Evolutionary conservation across 108 stramenopile species (phyloP).

Genomic region (Stephanodiscus minutulus): DNA sequence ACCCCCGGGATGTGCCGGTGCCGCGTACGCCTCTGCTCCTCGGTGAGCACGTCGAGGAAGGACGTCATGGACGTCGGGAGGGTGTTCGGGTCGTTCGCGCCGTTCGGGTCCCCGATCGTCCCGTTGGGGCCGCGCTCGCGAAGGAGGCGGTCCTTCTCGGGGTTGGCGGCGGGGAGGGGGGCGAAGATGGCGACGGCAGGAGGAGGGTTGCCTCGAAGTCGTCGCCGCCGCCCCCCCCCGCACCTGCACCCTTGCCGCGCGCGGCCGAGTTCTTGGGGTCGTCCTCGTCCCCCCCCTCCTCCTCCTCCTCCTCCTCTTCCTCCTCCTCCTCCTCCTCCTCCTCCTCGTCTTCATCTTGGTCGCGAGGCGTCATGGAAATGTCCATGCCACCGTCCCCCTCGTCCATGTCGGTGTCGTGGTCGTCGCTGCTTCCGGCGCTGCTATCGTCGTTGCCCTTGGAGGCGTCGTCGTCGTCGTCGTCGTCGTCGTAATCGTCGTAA

Average conservation of each 20-base stretch:
- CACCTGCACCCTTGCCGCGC: background rate
- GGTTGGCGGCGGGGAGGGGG: background rate
- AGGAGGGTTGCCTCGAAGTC: constrained; percentile 30
- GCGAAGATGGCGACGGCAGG: constrained; percentile 10
- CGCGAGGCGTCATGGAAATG: background rate
- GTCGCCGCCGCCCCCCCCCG: too few species aligned
- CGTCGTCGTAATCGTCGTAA: too few species aligned
- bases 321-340: background rate
- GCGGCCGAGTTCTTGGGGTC: background rate
- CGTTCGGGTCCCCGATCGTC: background rate
- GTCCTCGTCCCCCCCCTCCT: background rate
- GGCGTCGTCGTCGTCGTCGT: too few species aligned
- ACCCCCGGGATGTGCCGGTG: constrained; percentile 80
- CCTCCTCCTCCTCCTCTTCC: background rate
- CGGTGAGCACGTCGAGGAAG: constrained; percentile 73
- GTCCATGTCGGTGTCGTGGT: background rate
- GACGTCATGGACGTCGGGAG: constrained; percentile 49
- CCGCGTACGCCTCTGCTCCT: constrained; percentile 77
- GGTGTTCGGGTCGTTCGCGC: constrained; percentile 18
- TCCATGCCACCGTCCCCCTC: background rate
- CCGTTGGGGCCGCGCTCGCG: constrained; percentile 13
- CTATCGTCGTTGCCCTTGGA: too few species aligned
- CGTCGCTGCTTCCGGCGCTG: too few species aligned
- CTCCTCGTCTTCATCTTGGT: constrained; percentile 5
- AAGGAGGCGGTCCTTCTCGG: constrained; percentile 7